phyloP scores from a whole-genome alignment of 2,329 filamentous ascomycete species.

The Ophiosphaerella korrae region DNA sequence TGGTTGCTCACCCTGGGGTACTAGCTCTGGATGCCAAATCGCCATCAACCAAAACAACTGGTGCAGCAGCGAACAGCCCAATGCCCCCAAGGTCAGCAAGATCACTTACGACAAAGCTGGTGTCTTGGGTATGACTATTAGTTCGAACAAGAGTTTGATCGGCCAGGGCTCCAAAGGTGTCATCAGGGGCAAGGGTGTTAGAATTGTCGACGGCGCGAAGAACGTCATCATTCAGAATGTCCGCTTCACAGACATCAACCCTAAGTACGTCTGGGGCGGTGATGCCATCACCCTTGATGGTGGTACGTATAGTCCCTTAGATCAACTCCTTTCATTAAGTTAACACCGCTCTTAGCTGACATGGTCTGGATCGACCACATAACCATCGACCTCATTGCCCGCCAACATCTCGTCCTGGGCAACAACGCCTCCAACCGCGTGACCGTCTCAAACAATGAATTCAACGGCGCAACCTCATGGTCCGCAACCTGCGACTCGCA shows the following conservation, averaged over 20 bases:
- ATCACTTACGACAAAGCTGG: conserved; percentile 59
- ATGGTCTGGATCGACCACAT: conserved; percentile 35
- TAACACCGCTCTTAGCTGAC: conserved; percentile 11
- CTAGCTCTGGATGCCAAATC: conserved; percentile 62
- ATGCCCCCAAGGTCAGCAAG: conserved; percentile 53
- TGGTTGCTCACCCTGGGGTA: conserved; percentile 61
- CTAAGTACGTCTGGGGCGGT: conserved; percentile 44
- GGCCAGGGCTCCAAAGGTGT: conserved; percentile 59
- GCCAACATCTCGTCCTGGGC: conserved; percentile 66
- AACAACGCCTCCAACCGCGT: conserved; percentile 59
- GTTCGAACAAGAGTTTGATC: conserved; percentile 63
- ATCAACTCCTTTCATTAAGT: not conserved
- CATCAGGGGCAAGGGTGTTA: conserved; percentile 64
- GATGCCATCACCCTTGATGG: conserved; percentile 42
- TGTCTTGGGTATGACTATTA: conserved; percentile 57
- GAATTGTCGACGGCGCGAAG: conserved; percentile 46
- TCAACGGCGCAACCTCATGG: conserved; percentile 61
- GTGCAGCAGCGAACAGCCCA: conserved; percentile 61
- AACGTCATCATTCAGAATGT: conserved; percentile 60
- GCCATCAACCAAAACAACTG: conserved; percentile 66
- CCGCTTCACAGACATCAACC: conserved; percentile 52
- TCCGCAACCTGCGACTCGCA: conserved; percentile 63
- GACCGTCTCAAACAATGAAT: conserved; percentile 65
- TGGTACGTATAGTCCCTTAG: conserved; percentile 22
- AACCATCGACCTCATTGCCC: conserved; percentile 62